Evolutionary conservation across 176 grass and related monocot genomes (phyloP), one percentile per base, ranked within the genome.

Genomic region (Zea luxurians): DNA sequence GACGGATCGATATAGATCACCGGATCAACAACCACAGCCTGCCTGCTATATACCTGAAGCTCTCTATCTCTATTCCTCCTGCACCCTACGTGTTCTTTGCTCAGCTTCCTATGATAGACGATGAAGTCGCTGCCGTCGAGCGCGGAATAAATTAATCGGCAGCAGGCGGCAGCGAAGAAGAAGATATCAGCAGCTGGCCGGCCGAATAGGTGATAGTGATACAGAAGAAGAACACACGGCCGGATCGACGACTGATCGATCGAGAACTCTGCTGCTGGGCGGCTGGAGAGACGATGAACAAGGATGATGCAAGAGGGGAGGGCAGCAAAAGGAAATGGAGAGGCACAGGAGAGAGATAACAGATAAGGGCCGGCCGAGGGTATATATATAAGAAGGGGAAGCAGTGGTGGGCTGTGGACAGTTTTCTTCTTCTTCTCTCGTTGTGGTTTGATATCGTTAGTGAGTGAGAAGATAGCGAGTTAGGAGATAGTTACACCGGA

Each of bases 401-500:
- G 27, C 27, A 89, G 82, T 83, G 73, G 68, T 65, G 84, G 67
- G 54, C 27, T 27, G 27, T 27, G 27, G 27, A 27, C 59, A 68
- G 86, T 69, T 71, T 82, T 74, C 65, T 46, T 4, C 8, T 5
- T 80, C 27, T 27, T 27, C 27, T 27, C 27, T 27, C 79, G 78
- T 79, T 64, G 82, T 27, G 27, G 27, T 27, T 27, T 27, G 27
- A 27, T 27, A 87, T 88, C 80, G 89, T 88, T 91, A 96, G 90
- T 92, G 78, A 88, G 84, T 78, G 81, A 83, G 85, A 89, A 96
- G 87, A 87, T 78, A 90, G 82, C 78, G 87, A 96, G 93, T 88
- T 87, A 78, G 87, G 83, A 83, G 85, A 92, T 92, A 63, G 88
- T 90, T 97, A 87, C 93, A 92, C 90, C 88, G 84, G 85, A 89